Evolutionary conservation across 345 rosid species (phyloP), one percentile per base, ranked within the genome.

Genomic region (Acer campestre): DNA sequence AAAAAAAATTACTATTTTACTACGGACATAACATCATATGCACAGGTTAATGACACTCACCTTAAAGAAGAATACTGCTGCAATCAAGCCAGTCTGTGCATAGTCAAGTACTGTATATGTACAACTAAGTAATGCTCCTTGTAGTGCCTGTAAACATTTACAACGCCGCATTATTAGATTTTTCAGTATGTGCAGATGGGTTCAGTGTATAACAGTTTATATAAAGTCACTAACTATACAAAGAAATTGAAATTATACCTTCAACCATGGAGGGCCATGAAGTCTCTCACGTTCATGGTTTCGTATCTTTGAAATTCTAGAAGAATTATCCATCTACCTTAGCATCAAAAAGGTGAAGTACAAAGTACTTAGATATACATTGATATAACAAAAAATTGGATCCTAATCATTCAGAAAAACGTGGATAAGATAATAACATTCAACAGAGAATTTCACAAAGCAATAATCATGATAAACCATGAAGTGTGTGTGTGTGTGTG

Each of bases 31-130:
- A n/a, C 42, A 63, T 56, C 42, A 70, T 58, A 74, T 68, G 66
- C 51, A 27, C 51, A 27, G 78, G 70, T 66, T 75, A 72, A 68
- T 6, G 42, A 78, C 65, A 82, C 97, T 89, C 80, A 94, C 98
- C 79, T 94, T 94, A 59, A 97, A 97, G 85, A 97, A 80, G 85
- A 97, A 97, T 35, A 96, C 99, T 40, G 98, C 88, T n/a, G 98
- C 98, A 83, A 94, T 94, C 76, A 96, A 78, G 77, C 98, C 99
- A 48, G 95, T 96, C 81, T 96, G 99, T 65, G 99, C 97, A 73
- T 96, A 96, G 86, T 96, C 98, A 61, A 96, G 98, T 82, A 90
- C 81, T 1, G 90, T 80, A 85, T 96, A 96, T 1, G 92, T 67
- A 80, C 98, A 91, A 78, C 88, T 86, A 71, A 97, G 92, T 68